phyloP scores from a whole-genome alignment of 192 early-diverging fungal species.

The Podochytrium sp. region DNA sequence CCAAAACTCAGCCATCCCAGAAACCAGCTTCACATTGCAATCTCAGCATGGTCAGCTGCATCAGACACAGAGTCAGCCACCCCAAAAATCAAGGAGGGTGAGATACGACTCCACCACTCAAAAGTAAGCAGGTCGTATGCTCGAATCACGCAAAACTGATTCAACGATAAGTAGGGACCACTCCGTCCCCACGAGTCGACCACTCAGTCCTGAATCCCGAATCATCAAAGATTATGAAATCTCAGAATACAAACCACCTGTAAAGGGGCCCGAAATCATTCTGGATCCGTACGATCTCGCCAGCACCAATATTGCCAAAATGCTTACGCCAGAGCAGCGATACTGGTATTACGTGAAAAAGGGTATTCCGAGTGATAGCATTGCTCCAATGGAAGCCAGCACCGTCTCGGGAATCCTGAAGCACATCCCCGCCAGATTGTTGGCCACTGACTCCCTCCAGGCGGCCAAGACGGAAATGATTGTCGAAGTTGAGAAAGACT shows the following conservation, averaged over 20 bases:
- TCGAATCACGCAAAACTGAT: not conserved
- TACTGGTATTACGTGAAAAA: slow-evolving; percentile 60
- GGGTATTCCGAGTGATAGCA: slow-evolving; percentile 43
- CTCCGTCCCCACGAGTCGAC: slow-evolving; percentile 32
- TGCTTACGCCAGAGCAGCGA: slow-evolving; percentile 54
- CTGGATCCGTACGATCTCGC: slow-evolving; percentile 61
- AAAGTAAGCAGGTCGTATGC: not conserved
- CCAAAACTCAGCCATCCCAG: too few relatives aligned
- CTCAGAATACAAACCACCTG: slow-evolving; percentile 14
- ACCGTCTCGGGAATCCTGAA: slow-evolving; percentile 33
- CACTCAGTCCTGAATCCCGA: slow-evolving; percentile 50
- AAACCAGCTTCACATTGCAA: not conserved
- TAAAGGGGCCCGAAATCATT: slow-evolving; percentile 22
- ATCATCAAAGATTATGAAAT: slow-evolving; percentile 33
- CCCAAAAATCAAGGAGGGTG: not conserved
- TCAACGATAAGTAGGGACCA: not conserved
- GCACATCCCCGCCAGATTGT: slow-evolving; percentile 38
- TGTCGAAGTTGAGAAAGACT: slow-evolving; percentile 45
- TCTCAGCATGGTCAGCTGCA: not conserved
- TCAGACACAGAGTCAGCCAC: not conserved
- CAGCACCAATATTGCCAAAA: slow-evolving; percentile 52
- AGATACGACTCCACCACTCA: slow-evolving; percentile 6
- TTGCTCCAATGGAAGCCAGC: slow-evolving; percentile 47
- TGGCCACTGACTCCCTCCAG: slow-evolving; percentile 35
- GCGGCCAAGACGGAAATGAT: slow-evolving; percentile 35